Base-by-base conservation (phyloP, 2,329 filamentous ascomycete species). In the Xylariaceae sp. region DNA sequence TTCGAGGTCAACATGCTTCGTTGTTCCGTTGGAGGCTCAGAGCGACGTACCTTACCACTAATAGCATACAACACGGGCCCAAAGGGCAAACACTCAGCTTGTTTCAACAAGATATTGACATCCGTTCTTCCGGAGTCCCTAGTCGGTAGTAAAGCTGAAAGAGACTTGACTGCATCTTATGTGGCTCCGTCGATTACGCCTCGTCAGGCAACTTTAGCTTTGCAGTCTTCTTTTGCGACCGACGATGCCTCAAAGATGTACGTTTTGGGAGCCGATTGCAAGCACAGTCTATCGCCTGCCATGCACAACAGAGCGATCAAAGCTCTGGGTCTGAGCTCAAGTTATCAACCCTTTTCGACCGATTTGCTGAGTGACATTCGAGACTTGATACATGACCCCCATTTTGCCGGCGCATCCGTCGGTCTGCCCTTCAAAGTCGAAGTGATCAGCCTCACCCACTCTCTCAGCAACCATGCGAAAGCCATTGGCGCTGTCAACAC, bases 401-500 rank as follows among this genome's bases (percentile, higher is more conserved):
- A 81, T 34, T 91, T 90, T 64, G 88, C 86, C 5, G 88, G 88
- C 9, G 82, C 86, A 2, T 87, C 86, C 31, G 78, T 91, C 44
- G 85, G 84, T 19, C 76, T 89, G 31, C 88, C 88, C 0, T 91
- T 87, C 75, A 91, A 91, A 63, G 83, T 88, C 1, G 83, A 88
- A 61, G 81, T 88, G 7, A 84, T 90, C 45, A 81, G 80, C 11
- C 72, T 87, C 13, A 83, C 87, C 5, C 80, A 88, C 62, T 85
- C 84, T 0, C 75, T 90, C 54, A 90, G 87, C 57, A 81, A 80
- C 14, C 87, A 91, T 62, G 88, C 88, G 2, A 81, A 79, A 48
- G 87, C 86, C 1, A 90, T 91, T 54, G 88, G 88, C 0, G 87
- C 88, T 2, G 82, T 89, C 43, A 91, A 92, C 57, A 91, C 88